Conservation (phyloP, 768 basidiomycete species). For the Psilocybe sp. region DNA sequence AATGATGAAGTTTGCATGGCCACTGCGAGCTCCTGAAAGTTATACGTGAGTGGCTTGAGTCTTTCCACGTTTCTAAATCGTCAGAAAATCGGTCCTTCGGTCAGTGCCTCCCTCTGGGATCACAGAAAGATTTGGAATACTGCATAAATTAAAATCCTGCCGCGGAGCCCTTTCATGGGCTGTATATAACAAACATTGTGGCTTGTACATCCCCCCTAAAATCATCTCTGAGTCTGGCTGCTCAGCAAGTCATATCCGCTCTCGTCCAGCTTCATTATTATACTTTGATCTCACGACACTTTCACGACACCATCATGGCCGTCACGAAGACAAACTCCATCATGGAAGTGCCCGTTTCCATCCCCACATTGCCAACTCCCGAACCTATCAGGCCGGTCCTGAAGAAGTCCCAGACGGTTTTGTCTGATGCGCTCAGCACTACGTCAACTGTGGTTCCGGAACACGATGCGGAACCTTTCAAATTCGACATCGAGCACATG, state of each 20-base stretch:
- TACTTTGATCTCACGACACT: conserved; percentile 3
- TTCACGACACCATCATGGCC: conserved; percentile 10
- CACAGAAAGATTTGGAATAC: too few relatives aligned
- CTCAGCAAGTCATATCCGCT: not conserved
- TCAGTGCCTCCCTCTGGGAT: too few relatives aligned
- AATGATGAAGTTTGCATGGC: too few relatives aligned
- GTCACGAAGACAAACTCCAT: conserved; percentile 7
- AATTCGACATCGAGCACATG: conserved; percentile 47
- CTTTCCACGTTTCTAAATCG: too few relatives aligned
- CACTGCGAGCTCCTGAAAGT: too few relatives aligned
- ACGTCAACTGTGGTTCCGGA: conserved; percentile 12
- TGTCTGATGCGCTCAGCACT: conserved; percentile 10
- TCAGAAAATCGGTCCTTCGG: too few relatives aligned
- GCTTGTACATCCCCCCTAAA: too few relatives aligned
- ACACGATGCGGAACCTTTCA: not conserved
- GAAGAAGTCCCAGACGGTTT: conserved; percentile 5
- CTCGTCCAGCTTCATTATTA: not conserved
- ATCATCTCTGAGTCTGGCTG: too few relatives aligned
- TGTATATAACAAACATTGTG: too few relatives aligned
- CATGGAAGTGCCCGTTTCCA: conserved; percentile 4
- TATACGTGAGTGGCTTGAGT: too few relatives aligned
- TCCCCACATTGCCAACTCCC: not conserved
- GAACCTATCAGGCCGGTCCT: conserved; percentile 10
- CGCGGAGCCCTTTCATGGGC: too few relatives aligned
- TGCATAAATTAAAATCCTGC: too few relatives aligned